Evolutionary conservation across 495 filamentous ascomycete genomes (phyloP), one percentile per base, ranked within the genome.

Genomic region (Clavariopsis aquatica): DNA sequence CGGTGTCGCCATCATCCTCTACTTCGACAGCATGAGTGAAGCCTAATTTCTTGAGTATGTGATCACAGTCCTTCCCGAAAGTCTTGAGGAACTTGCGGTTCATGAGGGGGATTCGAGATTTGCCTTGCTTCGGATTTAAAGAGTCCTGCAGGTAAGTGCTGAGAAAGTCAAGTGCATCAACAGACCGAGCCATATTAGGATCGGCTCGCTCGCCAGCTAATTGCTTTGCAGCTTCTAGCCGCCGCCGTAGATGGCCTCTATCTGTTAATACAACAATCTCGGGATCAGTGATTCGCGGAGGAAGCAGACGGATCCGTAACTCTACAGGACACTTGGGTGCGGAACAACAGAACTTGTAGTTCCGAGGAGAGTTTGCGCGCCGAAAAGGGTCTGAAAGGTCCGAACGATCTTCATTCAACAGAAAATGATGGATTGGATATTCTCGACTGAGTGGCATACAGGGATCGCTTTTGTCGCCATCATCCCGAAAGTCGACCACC

Each of bases 1-100:
- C 64, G 15, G 10, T 23, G 13, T 12, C 13, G 8, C 57, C 61
- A 27, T 61, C 66, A 19, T 59, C 55, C 19, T 57, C 49, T 13
- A 36, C 34, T 51, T 59, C 68, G n/a, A 69, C 34, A n/a, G 28
- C 57, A 26, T 38, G 12, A n/a, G 55, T 68, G 68, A 92, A 93
- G 3, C 83, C 87, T 2, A 92, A 73, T 38, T 82, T 85, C 52
- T 79, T 78, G 36, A 93, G 78, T 34, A 93, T 69, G 31, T 82
- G 76, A 59, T 83, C 77, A 71, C 89, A 90, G 19, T 84, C 79
- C 24, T 74, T 75, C 15, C 90, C 89, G 72, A 93, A 89, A 43
- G 85, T 82, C 15, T 86, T 78, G 54, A 83, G 77, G 68, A 91
- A 95, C 17, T 81, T 82, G 73, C 90, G 92, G 75, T 93, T 93